Percentiles rank a stretch among this genome's conserved stretches.
phyloP scores from a whole-genome alignment of 139 green algal genomes.

The Mesotaenium endlicherianum region DNA sequence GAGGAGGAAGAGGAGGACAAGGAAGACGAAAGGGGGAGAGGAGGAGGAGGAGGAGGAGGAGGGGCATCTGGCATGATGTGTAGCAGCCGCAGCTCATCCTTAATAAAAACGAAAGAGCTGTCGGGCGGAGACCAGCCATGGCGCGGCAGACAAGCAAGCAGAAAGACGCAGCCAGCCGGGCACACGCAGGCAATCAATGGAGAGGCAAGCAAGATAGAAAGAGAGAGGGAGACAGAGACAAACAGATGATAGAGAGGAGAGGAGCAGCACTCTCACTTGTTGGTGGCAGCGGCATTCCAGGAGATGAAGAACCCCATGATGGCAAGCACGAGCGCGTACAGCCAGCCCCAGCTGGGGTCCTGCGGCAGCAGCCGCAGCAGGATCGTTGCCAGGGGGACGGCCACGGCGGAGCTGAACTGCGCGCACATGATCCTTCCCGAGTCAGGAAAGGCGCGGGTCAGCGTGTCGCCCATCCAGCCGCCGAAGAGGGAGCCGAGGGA shows the following conservation, averaged over 20 bases:
- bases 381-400: constrained; percentile 17
- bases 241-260: neutral
- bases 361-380: constrained; percentile 49
- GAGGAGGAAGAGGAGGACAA: neutral
- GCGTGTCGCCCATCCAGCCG: constrained; percentile 65
- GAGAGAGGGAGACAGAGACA: neutral
- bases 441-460: constrained; percentile 6
- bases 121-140: too few relatives aligned
- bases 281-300: constrained; percentile 64
- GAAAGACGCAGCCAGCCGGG: too few relatives aligned
- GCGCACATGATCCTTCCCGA: constrained; percentile 41
- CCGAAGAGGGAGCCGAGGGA: constrained; percentile 65
- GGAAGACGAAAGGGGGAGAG: neutral
- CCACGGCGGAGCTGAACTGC: constrained; percentile 30
- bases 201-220: too few relatives aligned
- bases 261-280: constrained; percentile 63
- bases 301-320: constrained; percentile 67
- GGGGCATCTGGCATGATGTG: neutral
- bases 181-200: too few relatives aligned
- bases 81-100: too few relatives aligned
- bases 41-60: neutral
- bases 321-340: constrained; percentile 64
- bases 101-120: too few relatives aligned
- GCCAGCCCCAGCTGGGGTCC: neutral
- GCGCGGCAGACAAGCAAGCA: too few relatives aligned